Percentiles rank a stretch among this genome's conserved stretches.
Evolutionary conservation across 768 basidiomycete genomes (phyloP).

Genomic region (Mycena rebaudengoi): DNA sequence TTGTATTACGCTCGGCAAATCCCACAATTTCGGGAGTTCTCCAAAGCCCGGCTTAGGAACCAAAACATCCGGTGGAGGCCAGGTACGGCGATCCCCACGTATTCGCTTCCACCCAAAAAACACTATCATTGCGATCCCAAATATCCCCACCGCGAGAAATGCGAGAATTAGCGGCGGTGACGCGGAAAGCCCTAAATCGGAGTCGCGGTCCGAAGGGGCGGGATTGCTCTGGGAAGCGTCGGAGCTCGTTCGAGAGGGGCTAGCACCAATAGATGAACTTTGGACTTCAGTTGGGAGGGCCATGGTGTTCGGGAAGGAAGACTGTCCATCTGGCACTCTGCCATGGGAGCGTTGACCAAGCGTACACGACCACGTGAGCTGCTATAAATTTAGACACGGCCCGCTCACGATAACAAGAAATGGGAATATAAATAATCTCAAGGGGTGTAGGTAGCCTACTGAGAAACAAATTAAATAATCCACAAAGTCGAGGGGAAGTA

Average conservation of each 20-base stretch:
- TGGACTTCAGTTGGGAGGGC: constrained; percentile 7
- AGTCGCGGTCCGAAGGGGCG: neutral
- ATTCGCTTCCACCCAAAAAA: constrained; percentile 57
- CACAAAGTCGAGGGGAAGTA: too few species aligned
- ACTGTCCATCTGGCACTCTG: too few species aligned
- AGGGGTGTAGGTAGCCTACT: too few species aligned
- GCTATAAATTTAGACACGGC: too few species aligned
- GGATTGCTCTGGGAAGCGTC: neutral
- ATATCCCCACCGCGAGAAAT: constrained; percentile 66
- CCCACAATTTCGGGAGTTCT: constrained; percentile 55
- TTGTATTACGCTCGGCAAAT: constrained; percentile 41
- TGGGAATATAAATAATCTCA: too few species aligned
- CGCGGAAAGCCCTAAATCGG: constrained; percentile 39
- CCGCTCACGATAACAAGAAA: too few species aligned
- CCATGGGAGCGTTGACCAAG: too few species aligned
- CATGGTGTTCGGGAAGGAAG: too few species aligned
- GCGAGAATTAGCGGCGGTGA: constrained; percentile 68
- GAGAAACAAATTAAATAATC: too few species aligned
- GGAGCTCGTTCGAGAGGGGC: neutral
- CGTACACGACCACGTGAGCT: too few species aligned
- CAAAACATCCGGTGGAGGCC: neutral
- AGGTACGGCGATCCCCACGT: neutral
- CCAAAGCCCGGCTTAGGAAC: constrained; percentile 24
- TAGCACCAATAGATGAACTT: neutral
- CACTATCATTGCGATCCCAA: constrained; percentile 55